Conservation (phyloP, 768 basidiomycete species). For the Chalciporus chontae region DNA sequence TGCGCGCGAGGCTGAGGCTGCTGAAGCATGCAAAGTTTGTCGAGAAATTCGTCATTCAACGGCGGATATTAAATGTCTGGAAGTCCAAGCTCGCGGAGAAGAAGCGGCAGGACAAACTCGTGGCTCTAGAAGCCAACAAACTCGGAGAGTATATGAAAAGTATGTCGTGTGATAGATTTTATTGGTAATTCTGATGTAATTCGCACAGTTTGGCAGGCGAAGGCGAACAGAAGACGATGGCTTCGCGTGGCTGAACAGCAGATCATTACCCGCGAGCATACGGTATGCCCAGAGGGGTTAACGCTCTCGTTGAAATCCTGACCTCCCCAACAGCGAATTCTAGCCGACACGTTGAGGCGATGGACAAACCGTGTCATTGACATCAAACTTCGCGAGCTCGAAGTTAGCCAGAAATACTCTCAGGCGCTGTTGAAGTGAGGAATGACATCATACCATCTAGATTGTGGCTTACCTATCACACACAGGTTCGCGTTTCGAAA, state of each 20-base stretch:
- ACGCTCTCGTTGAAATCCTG: not conserved
- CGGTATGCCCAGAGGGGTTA: slow-evolving; percentile 31
- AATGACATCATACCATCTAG: not conserved
- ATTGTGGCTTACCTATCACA: slow-evolving; percentile 16
- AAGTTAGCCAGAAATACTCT: slow-evolving; percentile 48
- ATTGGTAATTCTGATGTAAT: slow-evolving; percentile 8
- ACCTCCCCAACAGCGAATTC: slow-evolving; percentile 42
- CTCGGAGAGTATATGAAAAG: slow-evolving; percentile 27
- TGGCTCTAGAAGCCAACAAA: slow-evolving; percentile 39
- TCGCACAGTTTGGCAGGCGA: slow-evolving; percentile 46
- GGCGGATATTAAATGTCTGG: slow-evolving; percentile 50
- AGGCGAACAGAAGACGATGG: slow-evolving; percentile 36
- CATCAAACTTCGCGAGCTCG: slow-evolving; percentile 69
- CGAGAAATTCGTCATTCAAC: slow-evolving; percentile 46
- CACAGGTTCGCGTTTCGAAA: slow-evolving; percentile 57
- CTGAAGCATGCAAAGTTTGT: slow-evolving; percentile 54
- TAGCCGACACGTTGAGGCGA: slow-evolving; percentile 42
- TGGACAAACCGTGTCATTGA: slow-evolving; percentile 78
- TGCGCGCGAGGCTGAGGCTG: slow-evolving; percentile 47
- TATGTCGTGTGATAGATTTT: slow-evolving; percentile 27
- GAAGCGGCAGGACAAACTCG: slow-evolving; percentile 42
- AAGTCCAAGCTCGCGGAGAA: slow-evolving; percentile 41
- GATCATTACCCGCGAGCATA: slow-evolving; percentile 37
- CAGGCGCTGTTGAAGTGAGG: slow-evolving; percentile 35
- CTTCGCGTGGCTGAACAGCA: slow-evolving; percentile 42